A percentile compares a stretch with the other conserved stretches of the same genome.
phyloP scores from a whole-genome alignment of 2,329 filamentous ascomycete genomes.

The Ophiobolus disseminans region DNA sequence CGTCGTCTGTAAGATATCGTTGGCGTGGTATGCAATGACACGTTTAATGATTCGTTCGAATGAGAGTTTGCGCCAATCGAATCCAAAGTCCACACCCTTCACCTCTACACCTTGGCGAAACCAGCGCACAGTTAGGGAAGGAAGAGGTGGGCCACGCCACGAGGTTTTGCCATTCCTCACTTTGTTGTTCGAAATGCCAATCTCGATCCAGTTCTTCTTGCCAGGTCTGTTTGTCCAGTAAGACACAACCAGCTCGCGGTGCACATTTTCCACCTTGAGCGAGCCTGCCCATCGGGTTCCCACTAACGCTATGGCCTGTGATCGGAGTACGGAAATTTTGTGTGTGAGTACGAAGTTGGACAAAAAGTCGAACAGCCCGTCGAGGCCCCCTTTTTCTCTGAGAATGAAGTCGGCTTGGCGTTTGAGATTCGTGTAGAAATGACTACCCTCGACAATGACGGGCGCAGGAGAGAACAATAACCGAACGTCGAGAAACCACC shows the following conservation, averaged over 20 bases:
- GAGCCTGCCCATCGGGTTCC: constrained; percentile 78
- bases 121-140: constrained; percentile 72
- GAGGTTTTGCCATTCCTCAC: constrained; percentile 43
- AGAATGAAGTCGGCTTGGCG: constrained; percentile 74
- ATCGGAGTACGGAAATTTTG: constrained; percentile 82
- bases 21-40: constrained; percentile 77
- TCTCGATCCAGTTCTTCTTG: constrained; percentile 87
- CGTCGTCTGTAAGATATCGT: constrained; percentile 69
- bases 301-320: constrained; percentile 75
- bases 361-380: constrained; percentile 83
- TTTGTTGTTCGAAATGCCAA: constrained; percentile 76
- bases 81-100: constrained; percentile 68
- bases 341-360: constrained; percentile 89
- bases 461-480: constrained; percentile 78
- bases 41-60: constrained; percentile 75
- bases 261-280: constrained; percentile 77
- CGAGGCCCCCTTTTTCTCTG: constrained; percentile 71
- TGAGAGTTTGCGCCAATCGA: constrained; percentile 73
- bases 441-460: constrained; percentile 62
- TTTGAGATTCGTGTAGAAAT: constrained; percentile 72
- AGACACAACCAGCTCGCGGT: constrained; percentile 83
- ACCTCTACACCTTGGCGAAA: constrained; percentile 82
- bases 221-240: constrained; percentile 81
- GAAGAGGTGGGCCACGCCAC: constrained; percentile 42
- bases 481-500: constrained; percentile 92